Conservation (phyloP, 495 filamentous ascomycete species). For the Paragyromitra xinjiangensis region DNA sequence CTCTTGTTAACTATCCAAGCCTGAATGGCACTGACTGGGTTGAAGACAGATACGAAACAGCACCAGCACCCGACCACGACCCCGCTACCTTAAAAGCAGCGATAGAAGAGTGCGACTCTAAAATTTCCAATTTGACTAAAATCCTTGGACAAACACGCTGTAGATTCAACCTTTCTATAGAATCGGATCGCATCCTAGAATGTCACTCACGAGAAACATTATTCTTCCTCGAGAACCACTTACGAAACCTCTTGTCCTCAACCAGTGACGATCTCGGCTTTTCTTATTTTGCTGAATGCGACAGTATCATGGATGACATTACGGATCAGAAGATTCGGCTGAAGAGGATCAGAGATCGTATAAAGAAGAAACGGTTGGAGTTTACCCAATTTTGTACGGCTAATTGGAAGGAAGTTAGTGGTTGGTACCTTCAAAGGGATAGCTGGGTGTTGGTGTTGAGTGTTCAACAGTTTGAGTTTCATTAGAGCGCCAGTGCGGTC, state of each 20-base stretch:
- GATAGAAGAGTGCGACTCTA: background rate
- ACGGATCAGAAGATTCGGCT: background rate
- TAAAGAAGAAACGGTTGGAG: background rate
- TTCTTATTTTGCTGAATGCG: background rate
- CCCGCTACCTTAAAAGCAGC: background rate
- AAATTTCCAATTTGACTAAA: slow-evolving; percentile 4
- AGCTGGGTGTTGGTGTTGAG: background rate
- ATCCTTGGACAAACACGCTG: background rate
- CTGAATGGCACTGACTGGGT: background rate
- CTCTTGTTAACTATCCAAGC: background rate
- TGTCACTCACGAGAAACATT: background rate
- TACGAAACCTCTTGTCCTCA: slow-evolving; percentile 2
- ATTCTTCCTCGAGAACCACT: slow-evolving; percentile 1
- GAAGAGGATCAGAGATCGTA: background rate
- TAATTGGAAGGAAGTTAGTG: background rate
- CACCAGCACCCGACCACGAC: background rate
- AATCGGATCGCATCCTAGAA: slow-evolving; percentile 7
- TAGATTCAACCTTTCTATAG: background rate
- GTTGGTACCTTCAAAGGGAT: slow-evolving; percentile 2
- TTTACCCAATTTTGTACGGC: background rate
- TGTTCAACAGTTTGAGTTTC: slow-evolving; percentile 15
- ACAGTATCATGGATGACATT: background rate
- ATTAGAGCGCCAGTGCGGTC: background rate
- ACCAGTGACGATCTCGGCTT: background rate
- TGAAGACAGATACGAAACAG: background rate